A percentile compares a stretch with the other conserved stretches of the same genome.
Evolutionary conservation across 2,329 filamentous ascomycete species (phyloP).

Genomic region (Massarina eburnea): DNA sequence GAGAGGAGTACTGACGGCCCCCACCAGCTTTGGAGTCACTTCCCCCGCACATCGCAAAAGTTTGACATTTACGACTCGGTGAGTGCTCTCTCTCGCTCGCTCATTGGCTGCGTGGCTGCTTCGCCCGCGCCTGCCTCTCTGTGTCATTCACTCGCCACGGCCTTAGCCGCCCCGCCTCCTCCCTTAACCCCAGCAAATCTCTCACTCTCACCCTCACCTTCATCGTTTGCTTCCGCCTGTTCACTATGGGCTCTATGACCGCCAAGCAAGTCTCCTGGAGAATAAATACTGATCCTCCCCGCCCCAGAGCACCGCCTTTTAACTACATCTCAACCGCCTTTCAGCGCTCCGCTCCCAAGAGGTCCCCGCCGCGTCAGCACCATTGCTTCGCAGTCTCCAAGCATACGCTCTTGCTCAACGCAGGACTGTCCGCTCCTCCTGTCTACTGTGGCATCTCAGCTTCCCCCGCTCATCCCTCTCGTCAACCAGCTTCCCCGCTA

Average conservation of each 20-base stretch:
- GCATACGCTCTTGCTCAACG: constrained; percentile 7
- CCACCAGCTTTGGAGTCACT: constrained; percentile 45
- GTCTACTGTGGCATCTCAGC: constrained; percentile 1
- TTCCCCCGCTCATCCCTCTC: not conserved
- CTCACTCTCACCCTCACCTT: constrained; percentile 16
- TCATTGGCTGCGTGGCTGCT: constrained; percentile 9
- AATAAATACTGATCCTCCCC: not conserved
- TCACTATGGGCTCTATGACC: not conserved
- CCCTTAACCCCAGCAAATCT: not conserved
- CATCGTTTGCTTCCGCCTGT: constrained; percentile 15
- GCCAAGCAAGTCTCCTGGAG: not conserved
- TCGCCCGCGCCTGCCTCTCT: constrained; percentile 5
- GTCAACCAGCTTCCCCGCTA: not conserved
- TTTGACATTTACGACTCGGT: constrained; percentile 46
- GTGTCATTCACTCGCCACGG: too few relatives aligned
- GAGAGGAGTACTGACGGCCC: constrained; percentile 16
- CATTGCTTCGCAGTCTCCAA: constrained; percentile 9
- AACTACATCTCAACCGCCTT: constrained; percentile 34
- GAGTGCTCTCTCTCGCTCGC: constrained; percentile 18
- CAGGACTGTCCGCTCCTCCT: not conserved
- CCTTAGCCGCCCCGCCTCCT: not conserved
- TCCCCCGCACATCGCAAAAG: constrained; percentile 43
- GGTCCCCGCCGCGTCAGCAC: constrained; percentile 13
- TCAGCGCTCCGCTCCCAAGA: constrained; percentile 17
- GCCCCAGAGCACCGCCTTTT: constrained; percentile 30